phyloP scores from a whole-genome alignment of 495 filamentous ascomycete species.

The Hypoxylon cercidicola region DNA sequence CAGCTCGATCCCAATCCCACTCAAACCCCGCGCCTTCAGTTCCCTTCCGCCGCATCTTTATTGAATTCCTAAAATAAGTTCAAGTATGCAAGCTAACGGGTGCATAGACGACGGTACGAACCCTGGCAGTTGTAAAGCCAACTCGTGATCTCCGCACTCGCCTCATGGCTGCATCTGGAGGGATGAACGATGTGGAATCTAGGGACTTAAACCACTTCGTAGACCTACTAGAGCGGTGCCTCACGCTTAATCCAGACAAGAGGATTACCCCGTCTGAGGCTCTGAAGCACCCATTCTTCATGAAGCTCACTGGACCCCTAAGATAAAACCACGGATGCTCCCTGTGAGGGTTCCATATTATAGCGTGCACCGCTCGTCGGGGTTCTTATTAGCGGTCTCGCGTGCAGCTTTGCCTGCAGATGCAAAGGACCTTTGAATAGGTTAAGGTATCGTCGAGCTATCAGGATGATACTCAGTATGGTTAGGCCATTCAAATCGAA shows the following conservation, averaged over 20 bases:
- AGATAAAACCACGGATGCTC: constrained; percentile 27
- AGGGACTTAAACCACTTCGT: constrained; percentile 84
- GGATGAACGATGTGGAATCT: constrained; percentile 76
- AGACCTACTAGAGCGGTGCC: constrained; percentile 85
- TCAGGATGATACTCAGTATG: constrained; percentile 1
- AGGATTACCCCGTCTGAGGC: constrained; percentile 87
- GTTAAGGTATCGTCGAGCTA: constrained; percentile 5
- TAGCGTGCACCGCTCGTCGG: background rate
- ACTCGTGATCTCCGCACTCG: constrained; percentile 83
- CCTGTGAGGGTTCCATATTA: background rate
- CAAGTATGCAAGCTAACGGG: constrained; percentile 13
- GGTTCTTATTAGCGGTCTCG: background rate
- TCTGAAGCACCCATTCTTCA: constrained; percentile 83
- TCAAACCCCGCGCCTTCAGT: constrained; percentile 15
- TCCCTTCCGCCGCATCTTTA: constrained; percentile 3
- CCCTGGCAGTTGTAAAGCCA: constrained; percentile 80
- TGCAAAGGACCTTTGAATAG: constrained; percentile 5
- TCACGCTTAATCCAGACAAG: constrained; percentile 93
- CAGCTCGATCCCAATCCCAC: constrained; percentile 15
- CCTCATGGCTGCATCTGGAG: constrained; percentile 75
- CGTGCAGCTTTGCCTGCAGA: constrained; percentile 1
- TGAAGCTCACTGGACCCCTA: constrained; percentile 34
- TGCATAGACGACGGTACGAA: constrained; percentile 69
- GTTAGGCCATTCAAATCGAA: background rate
- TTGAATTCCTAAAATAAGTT: constrained; percentile 2